Base-by-base conservation (phyloP, 768 basidiomycete species). In the Phaffia australis region DNA sequence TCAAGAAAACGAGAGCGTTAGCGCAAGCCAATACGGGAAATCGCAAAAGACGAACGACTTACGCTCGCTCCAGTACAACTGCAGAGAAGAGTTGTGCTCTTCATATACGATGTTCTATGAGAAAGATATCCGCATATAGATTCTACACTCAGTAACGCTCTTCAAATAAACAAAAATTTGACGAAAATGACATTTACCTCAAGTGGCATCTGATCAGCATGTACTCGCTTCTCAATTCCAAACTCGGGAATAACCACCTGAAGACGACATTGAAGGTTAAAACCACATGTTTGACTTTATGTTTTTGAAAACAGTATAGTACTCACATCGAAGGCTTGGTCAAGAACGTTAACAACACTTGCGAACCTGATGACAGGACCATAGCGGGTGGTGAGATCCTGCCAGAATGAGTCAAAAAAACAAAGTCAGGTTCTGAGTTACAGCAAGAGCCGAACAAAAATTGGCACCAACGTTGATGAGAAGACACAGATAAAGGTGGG, bases 141-240 rank as follows among this genome's bases (percentile, higher is more conserved):
- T 11, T 6, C 1, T 19, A 18, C 27, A 18, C 60, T 29, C 16
- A 21, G 14, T 8, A 18, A n/a, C 5, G 0, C 4, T 42, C 11
- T 4, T 42, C 35, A 42, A 42, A 0, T 30, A 27, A 29, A 2
- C 19, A 46, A 15, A 27, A 27, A 7, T 57, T 56, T n/a, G 32
- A 57, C 19, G 48, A 25, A 50, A 21, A n/a, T 52, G 3, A 57
- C 23, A 77, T 86, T 78, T 73, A 92, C 90, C 71, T 95, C 90
- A 66, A 95, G 89, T 29, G 95, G 94, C 89, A 99, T 95, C 78
- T 98, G 92, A 75, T 98, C 95, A 51, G 93, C 89, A 73, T 98
- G 95, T 2, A 98, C 93, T 48, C 95, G 84, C 80, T 99, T 99
- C 80, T 99, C 95, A 71, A 99, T 97, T 42, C 94, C 90, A 74